Base-by-base conservation (phyloP, 2,329 filamentous ascomycete species). In the Trichoderma harzianum region DNA sequence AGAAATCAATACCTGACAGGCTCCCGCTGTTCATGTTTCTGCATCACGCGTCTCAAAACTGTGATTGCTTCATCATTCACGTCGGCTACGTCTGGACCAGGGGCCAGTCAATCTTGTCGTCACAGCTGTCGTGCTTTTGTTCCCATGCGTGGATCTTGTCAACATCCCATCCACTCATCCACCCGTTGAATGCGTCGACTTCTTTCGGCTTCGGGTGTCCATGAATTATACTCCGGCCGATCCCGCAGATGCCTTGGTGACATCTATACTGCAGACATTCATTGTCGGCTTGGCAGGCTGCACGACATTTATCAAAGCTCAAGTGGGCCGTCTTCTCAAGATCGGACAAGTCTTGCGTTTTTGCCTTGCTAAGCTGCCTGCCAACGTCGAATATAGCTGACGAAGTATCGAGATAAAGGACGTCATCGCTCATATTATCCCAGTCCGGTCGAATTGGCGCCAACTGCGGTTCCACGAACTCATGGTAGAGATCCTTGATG, bases 401-500 rank as follows among this genome's bases (percentile, higher is more conserved):
- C 1, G 77, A 75, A 16, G 73, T 73, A 73, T 84, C 80, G 68
- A 84, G 75, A 75, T 86, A 86, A 65, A 78, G 78, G 16, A 79
- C 78, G 43, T 85, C 83, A n/a, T 86, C 82, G 58, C 83, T 83
- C 10, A 83, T 74, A 74, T 89, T 89, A 74, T 89, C 84, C 87
- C 87, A 89, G 78, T 88, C 82, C 16, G 83, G 78, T 71, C 83
- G 83, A 10, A 76, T 74, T 2, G 77, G 69, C 24, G 75, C 73
- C 26, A 88, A 78, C 53, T 81, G 80, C 2, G 81, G 80, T 39
- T 79, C 79, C 53, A 88, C 76, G 73, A 86, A 86, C 58, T 82
- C 78, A 47, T 84, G 71, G 75, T 83, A 89, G 36, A 89, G 77
- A 70, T 88, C 86, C 64, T 81, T 80, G 74, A 87, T 82, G 3